phyloP scores from a whole-genome alignment of 495 filamentous ascomycete genomes.

The Penicillium bovifimosum region DNA sequence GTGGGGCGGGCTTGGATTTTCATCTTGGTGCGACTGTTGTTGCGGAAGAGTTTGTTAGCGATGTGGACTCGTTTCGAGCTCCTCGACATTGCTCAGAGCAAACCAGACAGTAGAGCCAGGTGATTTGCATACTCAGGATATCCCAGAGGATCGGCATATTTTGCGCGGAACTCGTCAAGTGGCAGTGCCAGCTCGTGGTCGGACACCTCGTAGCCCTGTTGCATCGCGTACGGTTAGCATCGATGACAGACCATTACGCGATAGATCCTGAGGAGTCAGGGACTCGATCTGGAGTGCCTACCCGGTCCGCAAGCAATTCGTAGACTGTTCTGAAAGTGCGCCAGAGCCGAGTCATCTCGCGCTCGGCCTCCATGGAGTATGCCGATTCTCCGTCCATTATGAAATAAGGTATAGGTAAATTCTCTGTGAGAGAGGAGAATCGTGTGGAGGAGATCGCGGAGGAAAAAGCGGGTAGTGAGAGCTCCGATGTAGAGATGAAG shows the following conservation, averaged over 20 bases:
- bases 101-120: neutral
- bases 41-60: slow-evolving; percentile 22
- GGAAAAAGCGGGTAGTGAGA: slow-evolving; percentile 4
- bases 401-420: neutral
- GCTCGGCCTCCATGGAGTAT: slow-evolving; percentile 51
- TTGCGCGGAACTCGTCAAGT: slow-evolving; percentile 63
- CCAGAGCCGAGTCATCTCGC: slow-evolving; percentile 71
- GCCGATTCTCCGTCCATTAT: slow-evolving; percentile 52
- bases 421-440: neutral
- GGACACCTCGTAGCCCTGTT: slow-evolving; percentile 82
- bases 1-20: slow-evolving; percentile 80
- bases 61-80: neutral
- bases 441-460: neutral
- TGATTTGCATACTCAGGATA: slow-evolving; percentile 56
- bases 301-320: slow-evolving; percentile 80
- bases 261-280: neutral
- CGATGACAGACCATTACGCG: neutral
- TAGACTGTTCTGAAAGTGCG: slow-evolving; percentile 82
- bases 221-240: slow-evolving; percentile 14
- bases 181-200: slow-evolving; percentile 83
- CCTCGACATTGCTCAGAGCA: neutral
- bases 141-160: slow-evolving; percentile 65
- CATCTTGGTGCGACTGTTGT: slow-evolving; percentile 69
- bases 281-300: slow-evolving; percentile 32
- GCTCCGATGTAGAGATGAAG: slow-evolving; percentile 15